These are phyloP conservation scores for Ambrosiella beaveri DNA, from an alignment of 2,329 filamentous ascomycete species.

Conservation along the genomic window DNA sequence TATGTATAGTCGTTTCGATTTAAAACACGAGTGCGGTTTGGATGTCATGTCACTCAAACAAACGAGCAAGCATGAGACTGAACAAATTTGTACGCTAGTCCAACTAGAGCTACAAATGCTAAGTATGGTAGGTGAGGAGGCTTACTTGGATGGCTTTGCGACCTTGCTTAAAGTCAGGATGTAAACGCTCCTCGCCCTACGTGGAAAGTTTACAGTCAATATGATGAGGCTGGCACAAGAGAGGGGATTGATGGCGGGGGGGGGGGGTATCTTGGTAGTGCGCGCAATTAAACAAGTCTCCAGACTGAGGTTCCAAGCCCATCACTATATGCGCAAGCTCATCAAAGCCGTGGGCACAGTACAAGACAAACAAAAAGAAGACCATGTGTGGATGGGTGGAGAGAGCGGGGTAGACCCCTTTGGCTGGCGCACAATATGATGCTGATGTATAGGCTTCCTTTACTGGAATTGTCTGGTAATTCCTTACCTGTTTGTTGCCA, in stretches of 20 bases:
- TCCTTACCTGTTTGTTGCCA: conserved; percentile 93
- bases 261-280: too few relatives aligned
- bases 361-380: too few relatives aligned
- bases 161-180: conserved; percentile 90
- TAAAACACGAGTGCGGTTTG: too few relatives aligned
- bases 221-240: neutral
- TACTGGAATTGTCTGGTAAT: neutral
- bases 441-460: neutral
- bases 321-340: too few relatives aligned
- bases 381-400: too few relatives aligned
- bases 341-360: too few relatives aligned
- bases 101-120: neutral
- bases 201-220: conserved; percentile 5
- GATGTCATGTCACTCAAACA: too few relatives aligned
- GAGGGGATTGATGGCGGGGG: neutral
- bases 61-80: too few relatives aligned
- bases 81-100: conserved; percentile 19
- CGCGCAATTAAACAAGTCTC: neutral
- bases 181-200: conserved; percentile 76
- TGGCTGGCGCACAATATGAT: too few relatives aligned
- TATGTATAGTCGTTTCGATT: too few relatives aligned
- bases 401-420: too few relatives aligned
- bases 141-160: conserved; percentile 96
- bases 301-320: neutral
- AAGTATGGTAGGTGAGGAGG: conserved; percentile 2